Conservation (phyloP, 495 filamentous ascomycete genomes). For the Pyrenopolyporus hunteri region DNA sequence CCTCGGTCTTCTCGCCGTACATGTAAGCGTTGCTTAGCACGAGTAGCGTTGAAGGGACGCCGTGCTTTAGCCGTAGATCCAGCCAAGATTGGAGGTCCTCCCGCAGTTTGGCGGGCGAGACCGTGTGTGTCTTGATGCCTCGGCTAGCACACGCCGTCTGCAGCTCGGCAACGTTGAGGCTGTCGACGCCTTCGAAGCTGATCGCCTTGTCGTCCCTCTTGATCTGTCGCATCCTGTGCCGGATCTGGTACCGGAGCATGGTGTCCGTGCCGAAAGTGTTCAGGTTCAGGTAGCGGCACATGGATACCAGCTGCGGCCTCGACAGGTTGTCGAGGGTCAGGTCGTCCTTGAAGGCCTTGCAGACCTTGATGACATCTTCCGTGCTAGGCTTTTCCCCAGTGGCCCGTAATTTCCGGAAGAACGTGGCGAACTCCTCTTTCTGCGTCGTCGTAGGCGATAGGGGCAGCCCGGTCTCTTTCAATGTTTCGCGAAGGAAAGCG, state of each 20-base stretch:
- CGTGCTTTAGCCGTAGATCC: slow-evolving; percentile 89
- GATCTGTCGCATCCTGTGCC: slow-evolving; percentile 98
- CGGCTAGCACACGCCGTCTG: slow-evolving; percentile 90
- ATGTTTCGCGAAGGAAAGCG: slow-evolving; percentile 83
- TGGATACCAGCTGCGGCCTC: slow-evolving; percentile 91
- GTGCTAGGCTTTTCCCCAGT: slow-evolving; percentile 88
- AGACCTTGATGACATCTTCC: slow-evolving; percentile 96
- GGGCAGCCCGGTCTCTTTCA: slow-evolving; percentile 91
- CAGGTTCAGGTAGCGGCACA: slow-evolving; percentile 98
- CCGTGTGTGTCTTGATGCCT: slow-evolving; percentile 89
- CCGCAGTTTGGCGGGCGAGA: slow-evolving; percentile 83
- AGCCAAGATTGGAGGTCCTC: slow-evolving; percentile 96
- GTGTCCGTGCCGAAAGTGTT: slow-evolving; percentile 95
- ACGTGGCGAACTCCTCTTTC: slow-evolving; percentile 93
- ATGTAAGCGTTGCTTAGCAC: slow-evolving; percentile 97
- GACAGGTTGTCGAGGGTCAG: slow-evolving; percentile 97
- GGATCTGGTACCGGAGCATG: slow-evolving; percentile 97
- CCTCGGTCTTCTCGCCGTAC: slow-evolving; percentile 79
- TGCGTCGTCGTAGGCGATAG: slow-evolving; percentile 84
- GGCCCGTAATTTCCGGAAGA: slow-evolving; percentile 94
- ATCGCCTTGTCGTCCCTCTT: slow-evolving; percentile 97
- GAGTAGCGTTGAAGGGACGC: slow-evolving; percentile 90
- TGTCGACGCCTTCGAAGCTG: slow-evolving; percentile 91
- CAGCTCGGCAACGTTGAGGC: slow-evolving; percentile 88
- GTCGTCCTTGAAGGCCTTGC: slow-evolving; percentile 99